Conservation (phyloP, 345 rosid species). For the Diplotaxis tenuifolia region DNA sequence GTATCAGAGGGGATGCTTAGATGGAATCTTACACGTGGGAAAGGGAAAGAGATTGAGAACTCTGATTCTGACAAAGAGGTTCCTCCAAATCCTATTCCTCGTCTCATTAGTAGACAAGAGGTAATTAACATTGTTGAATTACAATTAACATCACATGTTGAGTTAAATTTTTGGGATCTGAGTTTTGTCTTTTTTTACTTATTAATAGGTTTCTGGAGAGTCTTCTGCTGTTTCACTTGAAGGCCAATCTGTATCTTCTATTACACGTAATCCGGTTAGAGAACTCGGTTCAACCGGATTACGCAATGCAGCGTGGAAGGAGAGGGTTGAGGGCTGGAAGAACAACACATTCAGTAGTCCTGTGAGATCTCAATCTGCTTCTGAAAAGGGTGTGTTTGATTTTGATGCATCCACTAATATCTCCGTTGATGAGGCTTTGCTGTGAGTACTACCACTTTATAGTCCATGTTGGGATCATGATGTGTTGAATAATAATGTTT, state of each 20-base stretch:
- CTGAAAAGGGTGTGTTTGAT: background rate
- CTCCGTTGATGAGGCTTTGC: background rate
- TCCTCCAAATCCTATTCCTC: background rate
- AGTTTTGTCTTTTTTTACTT: background rate
- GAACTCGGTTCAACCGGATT: too few relatives aligned
- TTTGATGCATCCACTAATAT: background rate
- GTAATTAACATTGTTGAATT: background rate
- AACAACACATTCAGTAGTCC: background rate
- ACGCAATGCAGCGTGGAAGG: background rate
- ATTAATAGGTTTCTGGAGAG: background rate
- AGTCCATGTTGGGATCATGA: too few relatives aligned
- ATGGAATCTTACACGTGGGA: too few relatives aligned
- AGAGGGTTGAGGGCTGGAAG: background rate
- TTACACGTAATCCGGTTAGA: background rate
- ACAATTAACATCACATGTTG: background rate
- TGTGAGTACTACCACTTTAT: background rate
- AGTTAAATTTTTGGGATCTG: background rate
- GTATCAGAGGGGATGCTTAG: too few relatives aligned
- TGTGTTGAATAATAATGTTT: background rate
- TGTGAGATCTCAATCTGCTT: background rate
- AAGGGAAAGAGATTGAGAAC: background rate
- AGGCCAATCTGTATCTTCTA: background rate
- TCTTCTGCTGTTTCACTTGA: background rate
- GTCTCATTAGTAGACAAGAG: background rate
- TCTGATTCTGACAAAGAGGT: background rate